Percentiles rank a stretch among this genome's conserved stretches.
Evolutionary conservation across 139 green algal genomes (phyloP).

Genomic region (Mychonastes homosphaera): DNA sequence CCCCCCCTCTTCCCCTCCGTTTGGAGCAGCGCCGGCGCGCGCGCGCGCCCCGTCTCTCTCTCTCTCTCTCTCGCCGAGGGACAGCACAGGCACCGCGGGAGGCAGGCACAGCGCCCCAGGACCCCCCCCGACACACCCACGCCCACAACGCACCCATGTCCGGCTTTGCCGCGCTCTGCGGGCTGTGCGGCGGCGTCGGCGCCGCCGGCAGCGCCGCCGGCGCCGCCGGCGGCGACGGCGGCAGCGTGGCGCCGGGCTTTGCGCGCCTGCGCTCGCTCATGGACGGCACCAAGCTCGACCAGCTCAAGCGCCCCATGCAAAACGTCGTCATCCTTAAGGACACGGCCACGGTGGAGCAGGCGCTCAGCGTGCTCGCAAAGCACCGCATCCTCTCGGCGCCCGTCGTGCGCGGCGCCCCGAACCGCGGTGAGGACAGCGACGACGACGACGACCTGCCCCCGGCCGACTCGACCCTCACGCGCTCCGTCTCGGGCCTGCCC

Average conservation of each 20-base stretch:
- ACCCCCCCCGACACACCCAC: too few relatives aligned
- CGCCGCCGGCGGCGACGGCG: neutral
- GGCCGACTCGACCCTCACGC: slow-evolving; percentile 10
- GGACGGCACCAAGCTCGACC: slow-evolving; percentile 16
- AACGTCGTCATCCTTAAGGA: slow-evolving; percentile 20
- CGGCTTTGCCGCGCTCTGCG: slow-evolving; percentile 1
- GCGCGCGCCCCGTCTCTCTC: too few relatives aligned
- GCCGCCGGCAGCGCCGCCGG: neutral
- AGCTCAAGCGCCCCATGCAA: slow-evolving; percentile 3
- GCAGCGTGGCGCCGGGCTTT: neutral
- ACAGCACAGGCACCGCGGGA: too few relatives aligned
- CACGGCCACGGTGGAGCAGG: slow-evolving; percentile 29
- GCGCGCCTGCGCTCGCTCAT: slow-evolving; percentile 8
- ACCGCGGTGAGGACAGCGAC: neutral
- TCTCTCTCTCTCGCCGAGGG: too few relatives aligned
- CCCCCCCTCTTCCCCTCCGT: too few relatives aligned
- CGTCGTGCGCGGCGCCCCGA: slow-evolving; percentile 25
- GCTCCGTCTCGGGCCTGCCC: neutral
- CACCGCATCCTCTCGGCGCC: slow-evolving; percentile 56
- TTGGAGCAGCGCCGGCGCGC: too few relatives aligned
- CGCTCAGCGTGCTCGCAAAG: slow-evolving; percentile 35
- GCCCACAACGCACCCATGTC: too few relatives aligned
- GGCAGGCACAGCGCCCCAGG: too few relatives aligned
- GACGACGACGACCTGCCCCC: neutral
- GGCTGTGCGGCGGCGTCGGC: neutral